Evolutionary conservation across 108 stramenopile species (phyloP).

Genomic region (Nitzschia sp.): DNA sequence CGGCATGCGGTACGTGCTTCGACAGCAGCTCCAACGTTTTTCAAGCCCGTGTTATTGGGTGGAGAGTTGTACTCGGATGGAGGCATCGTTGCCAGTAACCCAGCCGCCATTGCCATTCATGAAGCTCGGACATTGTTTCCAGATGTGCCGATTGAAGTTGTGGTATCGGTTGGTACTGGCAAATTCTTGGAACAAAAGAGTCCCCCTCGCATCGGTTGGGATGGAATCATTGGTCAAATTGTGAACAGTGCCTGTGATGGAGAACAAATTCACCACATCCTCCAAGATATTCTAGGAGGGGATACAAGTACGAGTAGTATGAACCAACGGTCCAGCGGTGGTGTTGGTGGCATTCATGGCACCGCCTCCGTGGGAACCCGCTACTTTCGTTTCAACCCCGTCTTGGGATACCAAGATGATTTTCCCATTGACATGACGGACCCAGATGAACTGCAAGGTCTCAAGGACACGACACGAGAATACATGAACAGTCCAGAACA

Average conservation of each 20-base stretch:
- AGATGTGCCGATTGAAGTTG: conserved; percentile 78
- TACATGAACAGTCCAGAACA: conserved; percentile 80
- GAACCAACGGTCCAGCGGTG: no score
- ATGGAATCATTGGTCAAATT: conserved; percentile 86
- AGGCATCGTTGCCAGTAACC: conserved; percentile 84
- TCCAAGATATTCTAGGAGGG: conserved; percentile 77
- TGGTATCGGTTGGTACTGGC: conserved; percentile 79
- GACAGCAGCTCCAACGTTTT: conserved; percentile 87
- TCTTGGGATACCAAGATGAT: conserved; percentile 61
- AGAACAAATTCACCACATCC: conserved; percentile 71
- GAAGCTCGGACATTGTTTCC: conserved; percentile 83
- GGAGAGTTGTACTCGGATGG: conserved; percentile 87
- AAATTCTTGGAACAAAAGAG: conserved; percentile 72
- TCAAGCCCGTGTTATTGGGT: conserved; percentile 83
- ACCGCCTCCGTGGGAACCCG: neutral
- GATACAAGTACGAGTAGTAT: conserved; percentile 27
- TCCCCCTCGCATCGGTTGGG: conserved; percentile 81
- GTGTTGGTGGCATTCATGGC: no score
- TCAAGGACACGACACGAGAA: conserved; percentile 57
- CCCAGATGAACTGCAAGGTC: conserved; percentile 51
- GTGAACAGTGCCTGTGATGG: conserved; percentile 78
- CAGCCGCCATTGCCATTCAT: conserved; percentile 83
- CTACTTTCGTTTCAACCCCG: conserved; percentile 81
- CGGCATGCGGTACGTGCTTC: conserved; percentile 75
- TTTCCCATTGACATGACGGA: conserved; percentile 65